These are phyloP conservation scores for Pestalotiopsis sp. DNA, from an alignment of 2,329 filamentous ascomycete species.

Conservation along the genomic window DNA sequence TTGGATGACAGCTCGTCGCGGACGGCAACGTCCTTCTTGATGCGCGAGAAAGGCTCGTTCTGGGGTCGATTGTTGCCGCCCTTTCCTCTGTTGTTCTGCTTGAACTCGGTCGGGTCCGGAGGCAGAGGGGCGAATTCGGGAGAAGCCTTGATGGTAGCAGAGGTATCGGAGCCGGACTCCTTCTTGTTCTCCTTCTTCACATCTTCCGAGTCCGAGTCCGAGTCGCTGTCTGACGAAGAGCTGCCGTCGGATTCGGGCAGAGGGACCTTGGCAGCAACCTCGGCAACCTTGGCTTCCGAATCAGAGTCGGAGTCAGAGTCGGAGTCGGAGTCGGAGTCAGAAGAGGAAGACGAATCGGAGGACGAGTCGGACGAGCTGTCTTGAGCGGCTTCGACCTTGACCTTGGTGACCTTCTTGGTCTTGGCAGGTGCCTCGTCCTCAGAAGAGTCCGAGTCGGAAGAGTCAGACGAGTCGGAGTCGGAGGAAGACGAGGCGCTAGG, in stretches of 20 bases:
- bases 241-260: constrained; percentile 43
- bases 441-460: constrained; percentile 30
- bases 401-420: constrained; percentile 17
- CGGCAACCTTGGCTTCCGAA: constrained; percentile 34
- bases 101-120: constrained; percentile 44
- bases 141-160: constrained; percentile 54
- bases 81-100: constrained; percentile 39
- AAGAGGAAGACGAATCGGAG: constrained; percentile 33
- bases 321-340: constrained; percentile 29
- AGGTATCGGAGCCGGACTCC: constrained; percentile 37
- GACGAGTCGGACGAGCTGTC: constrained; percentile 29
- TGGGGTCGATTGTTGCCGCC: constrained; percentile 45
- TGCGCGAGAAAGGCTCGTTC: constrained; percentile 76
- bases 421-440: constrained; percentile 26
- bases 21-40: constrained; percentile 68
- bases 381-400: constrained; percentile 17
- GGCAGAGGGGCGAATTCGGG: constrained; percentile 55
- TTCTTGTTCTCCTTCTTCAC: constrained; percentile 23
- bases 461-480: constrained; percentile 33
- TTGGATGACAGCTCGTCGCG: constrained; percentile 76
- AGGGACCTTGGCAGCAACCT: constrained; percentile 37
- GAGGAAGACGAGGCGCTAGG: constrained; percentile 39
- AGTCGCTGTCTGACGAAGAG: constrained; percentile 37
- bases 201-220: constrained; percentile 38
- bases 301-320: constrained; percentile 40